Evolutionary conservation across 164 flowering plant species (phyloP), one percentile per base, ranked within the genome.

Genomic region (Umbellularia californica): DNA sequence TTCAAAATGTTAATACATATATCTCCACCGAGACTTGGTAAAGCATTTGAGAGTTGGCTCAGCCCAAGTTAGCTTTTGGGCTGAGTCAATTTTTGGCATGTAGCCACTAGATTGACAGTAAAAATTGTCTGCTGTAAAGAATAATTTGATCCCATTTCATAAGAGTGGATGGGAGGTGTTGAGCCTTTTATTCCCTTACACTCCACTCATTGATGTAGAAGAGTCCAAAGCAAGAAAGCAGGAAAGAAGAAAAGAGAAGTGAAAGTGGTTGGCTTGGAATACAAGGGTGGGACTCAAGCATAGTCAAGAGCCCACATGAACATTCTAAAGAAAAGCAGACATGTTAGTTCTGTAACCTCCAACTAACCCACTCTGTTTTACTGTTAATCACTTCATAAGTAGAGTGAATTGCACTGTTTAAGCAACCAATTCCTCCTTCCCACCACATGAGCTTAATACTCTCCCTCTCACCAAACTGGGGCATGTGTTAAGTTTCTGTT

Each of bases 401-500:
- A 76, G 79, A 76, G 77, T 65, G 28, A 77, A 70, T 72, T 76
- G 78, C 74, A 67, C 77, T 70, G 73, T 76, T 72, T 58, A 76
- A 75, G 72, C 80, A 74, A 79, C 80, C 70, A 65, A 75, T 47
- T 12, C 67, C 70, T 77, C 70, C 78, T 70, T 58, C 77, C 70
- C 75, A 75, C 78, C 52, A 69, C 80, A 81, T 72, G 68, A 76
- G 50, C 20, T 22, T 68, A 76, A 71, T 75, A 78, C 66, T 77
- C 81, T 71, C 75, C 77, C 78, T 71, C 75, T 65, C 77, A 86
- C 86, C 88, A 79, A 88, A 82, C 88, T 33, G 71, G 72, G 77
- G 60, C 69, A 41, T 41, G 47, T 41, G 47, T 41, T 41, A 41
- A 41, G 47, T 35, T 76, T 74, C 64, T 72, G 77, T 83, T 35